A percentile compares a stretch with the other conserved stretches of the same genome.
Evolutionary conservation across 140 eudicot species (phyloP).

Genomic region (Anethum foeniculum): DNA sequence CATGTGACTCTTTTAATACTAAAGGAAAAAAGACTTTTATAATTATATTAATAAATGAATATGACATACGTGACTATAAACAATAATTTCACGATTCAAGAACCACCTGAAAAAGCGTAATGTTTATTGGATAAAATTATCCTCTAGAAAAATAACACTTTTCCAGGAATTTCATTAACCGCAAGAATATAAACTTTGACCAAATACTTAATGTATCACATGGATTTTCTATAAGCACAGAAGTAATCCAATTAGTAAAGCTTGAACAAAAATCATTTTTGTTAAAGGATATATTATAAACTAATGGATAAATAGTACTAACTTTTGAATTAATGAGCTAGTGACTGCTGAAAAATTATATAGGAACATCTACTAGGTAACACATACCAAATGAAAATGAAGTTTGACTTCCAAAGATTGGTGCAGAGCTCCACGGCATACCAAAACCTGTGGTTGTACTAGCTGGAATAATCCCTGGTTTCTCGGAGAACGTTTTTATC

Average conservation of each 20-base stretch:
- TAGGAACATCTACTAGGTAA: background rate
- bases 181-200: background rate
- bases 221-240: background rate
- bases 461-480: conserved; percentile 22
- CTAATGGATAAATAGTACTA: background rate
- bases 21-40: background rate
- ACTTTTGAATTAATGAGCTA: background rate
- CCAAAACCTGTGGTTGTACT: conserved; percentile 22
- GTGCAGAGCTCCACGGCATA: conserved; percentile 45
- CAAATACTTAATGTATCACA: background rate
- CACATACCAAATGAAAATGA: conserved; percentile 51
- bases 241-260: background rate
- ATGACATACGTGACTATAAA: background rate
- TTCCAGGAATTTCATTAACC: background rate
- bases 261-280: background rate
- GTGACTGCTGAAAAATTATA: background rate
- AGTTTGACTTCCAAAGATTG: conserved; percentile 26
- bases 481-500: conserved; percentile 28
- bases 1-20: background rate
- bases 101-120: background rate
- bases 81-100: background rate
- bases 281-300: background rate
- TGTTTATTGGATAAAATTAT: background rate
- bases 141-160: background rate
- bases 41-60: background rate